Percentiles rank a stretch among this genome's conserved stretches.
These are phyloP conservation scores for Aureobasidium musti DNA, from an alignment of 2,329 filamentous ascomycete genomes.

Conservation along the genomic window DNA sequence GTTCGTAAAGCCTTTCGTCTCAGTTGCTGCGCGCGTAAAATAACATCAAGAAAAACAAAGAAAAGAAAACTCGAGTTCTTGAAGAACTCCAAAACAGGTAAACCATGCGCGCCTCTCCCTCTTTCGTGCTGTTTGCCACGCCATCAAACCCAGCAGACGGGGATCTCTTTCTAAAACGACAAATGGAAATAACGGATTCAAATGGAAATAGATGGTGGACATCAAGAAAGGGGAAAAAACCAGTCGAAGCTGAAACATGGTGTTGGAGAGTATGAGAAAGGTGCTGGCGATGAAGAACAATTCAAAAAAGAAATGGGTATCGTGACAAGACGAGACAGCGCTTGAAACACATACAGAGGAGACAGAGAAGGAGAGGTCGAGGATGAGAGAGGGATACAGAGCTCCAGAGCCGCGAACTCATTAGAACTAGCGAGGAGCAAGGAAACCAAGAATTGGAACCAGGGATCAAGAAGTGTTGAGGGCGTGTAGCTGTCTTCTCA, in stretches of 20 bases:
- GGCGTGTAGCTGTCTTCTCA: conserved; percentile 39
- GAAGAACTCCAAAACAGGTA: neutral
- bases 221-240: neutral
- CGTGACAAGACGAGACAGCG: conserved; percentile 22
- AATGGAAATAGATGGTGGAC: neutral
- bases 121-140: neutral
- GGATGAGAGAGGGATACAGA: neutral
- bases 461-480: neutral
- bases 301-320: conserved; percentile 16
- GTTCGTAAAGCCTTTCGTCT: conserved; percentile 2
- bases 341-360: conserved; percentile 13
- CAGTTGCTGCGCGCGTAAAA: conserved; percentile 8
- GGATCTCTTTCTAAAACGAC: neutral
- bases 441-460: neutral
- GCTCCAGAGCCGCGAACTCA: neutral
- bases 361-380: neutral
- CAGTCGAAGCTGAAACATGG: neutral
- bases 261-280: neutral
- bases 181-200: neutral
- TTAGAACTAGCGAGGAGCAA: neutral
- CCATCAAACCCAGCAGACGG: neutral
- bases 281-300: conserved; percentile 6
- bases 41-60: neutral
- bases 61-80: neutral
- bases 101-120: neutral